A percentile compares a stretch with the other conserved stretches of the same genome.
Evolutionary conservation across 768 basidiomycete genomes (phyloP).

Genomic region (Suillus plorans): DNA sequence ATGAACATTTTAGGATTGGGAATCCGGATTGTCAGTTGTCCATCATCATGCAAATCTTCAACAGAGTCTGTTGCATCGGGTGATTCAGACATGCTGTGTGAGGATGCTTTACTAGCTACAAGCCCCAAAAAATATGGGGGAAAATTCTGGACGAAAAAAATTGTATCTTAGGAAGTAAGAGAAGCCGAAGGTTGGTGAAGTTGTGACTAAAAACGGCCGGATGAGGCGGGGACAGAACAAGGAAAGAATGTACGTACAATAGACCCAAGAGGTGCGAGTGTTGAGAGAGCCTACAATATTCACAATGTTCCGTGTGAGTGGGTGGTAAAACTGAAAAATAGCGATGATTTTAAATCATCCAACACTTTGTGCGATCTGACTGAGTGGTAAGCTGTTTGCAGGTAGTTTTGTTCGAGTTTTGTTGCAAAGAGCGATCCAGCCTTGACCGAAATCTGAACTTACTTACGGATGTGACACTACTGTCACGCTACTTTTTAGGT

Average conservation of each 20-base stretch:
- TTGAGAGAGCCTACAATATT: neutral
- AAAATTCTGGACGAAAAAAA: neutral
- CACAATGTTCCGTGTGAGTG: neutral
- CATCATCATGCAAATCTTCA: conserved; percentile 46
- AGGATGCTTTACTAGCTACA: neutral
- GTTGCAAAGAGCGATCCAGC: conserved; percentile 26
- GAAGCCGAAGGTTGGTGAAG: neutral
- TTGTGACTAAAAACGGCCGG: conserved; percentile 7
- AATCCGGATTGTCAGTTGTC: conserved; percentile 61
- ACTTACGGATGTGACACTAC: conserved; percentile 38
- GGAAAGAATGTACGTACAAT: conserved; percentile 16
- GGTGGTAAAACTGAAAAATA: neutral
- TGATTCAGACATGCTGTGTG: conserved; percentile 34
- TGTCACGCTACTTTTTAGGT: conserved; percentile 25
- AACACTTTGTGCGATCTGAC: neutral
- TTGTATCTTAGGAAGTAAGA: neutral
- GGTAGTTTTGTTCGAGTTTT: conserved; percentile 22
- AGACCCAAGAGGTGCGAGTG: conserved; percentile 7
- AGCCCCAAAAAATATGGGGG: neutral
- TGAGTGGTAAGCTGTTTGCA: neutral
- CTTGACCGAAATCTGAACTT: conserved; percentile 31
- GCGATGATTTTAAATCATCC: neutral
- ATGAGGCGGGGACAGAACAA: conserved; percentile 10
- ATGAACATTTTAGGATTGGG: conserved; percentile 67
- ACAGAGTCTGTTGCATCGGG: conserved; percentile 38